Base-by-base conservation (phyloP, 352 stramenopile species). In the Phytophthora palmivora region DNA sequence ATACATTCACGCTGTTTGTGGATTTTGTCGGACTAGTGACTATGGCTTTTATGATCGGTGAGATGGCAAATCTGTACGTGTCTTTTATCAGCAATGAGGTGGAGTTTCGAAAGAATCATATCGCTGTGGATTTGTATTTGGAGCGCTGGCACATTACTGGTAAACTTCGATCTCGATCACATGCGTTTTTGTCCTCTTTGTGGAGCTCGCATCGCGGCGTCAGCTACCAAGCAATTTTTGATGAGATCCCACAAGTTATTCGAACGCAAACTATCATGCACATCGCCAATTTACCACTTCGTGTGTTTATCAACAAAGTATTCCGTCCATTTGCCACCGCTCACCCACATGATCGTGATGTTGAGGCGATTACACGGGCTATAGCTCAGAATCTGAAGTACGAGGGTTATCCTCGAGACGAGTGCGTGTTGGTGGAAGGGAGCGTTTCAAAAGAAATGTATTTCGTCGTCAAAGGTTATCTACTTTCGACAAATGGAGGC, bases 391-490 rank as follows among this genome's bases (percentile, higher is more conserved):
- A 80, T 8, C 67, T 92, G 8, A 75, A 70, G 15, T 90, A 89
- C 42, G 74, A 91, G 58, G 71, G 78, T 14, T 92, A 88, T 38
- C 81, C 81, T 11, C 77, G 80, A 18, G 81, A 86, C 39, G 83
- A 92, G 26, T 75, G 56, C 6, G 78, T 90, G 15, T 56, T 92
- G 10, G 57, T 81, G 21, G 81, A 92, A 67, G 83, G 83, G 1
- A 86, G 68, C 18, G 83, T 91, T 43, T 68, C 76, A 2, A 87
- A 83, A 33, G 71, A 78, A 21, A 88, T 91, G 79, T 92, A 85
- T 62, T 91, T 92, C 43, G 79, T 92, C 18, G 70, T 88, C 6
- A 79, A 83, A 39, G 83, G 83, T 1, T 24, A 78, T 18, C 59
- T 92, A 0, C 47, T 83, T 0, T 61, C 70, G 11, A 73, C 56